A percentile compares a stretch with the other conserved stretches of the same genome.
Conservation (phyloP, 78 protist genomes). For the Tieghemostelium lacteum region DNA sequence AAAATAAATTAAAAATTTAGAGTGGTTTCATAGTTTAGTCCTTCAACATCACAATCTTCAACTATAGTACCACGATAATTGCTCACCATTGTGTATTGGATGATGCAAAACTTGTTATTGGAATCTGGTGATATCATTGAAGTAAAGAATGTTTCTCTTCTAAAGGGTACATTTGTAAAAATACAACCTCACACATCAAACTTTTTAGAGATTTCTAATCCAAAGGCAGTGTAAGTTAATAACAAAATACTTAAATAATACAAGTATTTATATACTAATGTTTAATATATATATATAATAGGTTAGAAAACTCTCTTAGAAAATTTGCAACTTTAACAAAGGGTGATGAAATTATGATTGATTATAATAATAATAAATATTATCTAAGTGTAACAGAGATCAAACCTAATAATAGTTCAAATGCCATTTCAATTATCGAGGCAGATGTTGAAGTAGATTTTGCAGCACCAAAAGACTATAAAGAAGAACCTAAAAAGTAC, state of each 20-base stretch:
- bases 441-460: conserved; percentile 93
- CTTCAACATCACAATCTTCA: too few species aligned
- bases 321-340: conserved; percentile 82
- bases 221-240: conserved; percentile 85
- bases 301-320: conserved; percentile 85
- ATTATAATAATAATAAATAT: conserved; percentile 80
- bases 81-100: too few species aligned
- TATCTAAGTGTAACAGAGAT: conserved; percentile 79
- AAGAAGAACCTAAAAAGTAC: conserved; percentile 10
- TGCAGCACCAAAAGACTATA: conserved; percentile 87
- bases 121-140: conserved; percentile 56
- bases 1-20: too few species aligned
- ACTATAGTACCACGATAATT: too few species aligned
- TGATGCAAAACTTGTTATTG: conserved; percentile 83
- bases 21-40: too few species aligned
- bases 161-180: conserved; percentile 81
- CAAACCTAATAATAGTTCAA: conserved; percentile 48
- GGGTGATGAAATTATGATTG: conserved; percentile 84
- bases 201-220: conserved; percentile 90
- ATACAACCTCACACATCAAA: conserved; percentile 88
- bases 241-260: neutral
- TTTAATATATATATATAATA: neutral
- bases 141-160: conserved; percentile 67
- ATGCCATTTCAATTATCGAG: conserved; percentile 91
- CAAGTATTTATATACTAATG: neutral